Base-by-base conservation (phyloP, 352 stramenopile genomes). In the Globisporangium carolinianum region DNA sequence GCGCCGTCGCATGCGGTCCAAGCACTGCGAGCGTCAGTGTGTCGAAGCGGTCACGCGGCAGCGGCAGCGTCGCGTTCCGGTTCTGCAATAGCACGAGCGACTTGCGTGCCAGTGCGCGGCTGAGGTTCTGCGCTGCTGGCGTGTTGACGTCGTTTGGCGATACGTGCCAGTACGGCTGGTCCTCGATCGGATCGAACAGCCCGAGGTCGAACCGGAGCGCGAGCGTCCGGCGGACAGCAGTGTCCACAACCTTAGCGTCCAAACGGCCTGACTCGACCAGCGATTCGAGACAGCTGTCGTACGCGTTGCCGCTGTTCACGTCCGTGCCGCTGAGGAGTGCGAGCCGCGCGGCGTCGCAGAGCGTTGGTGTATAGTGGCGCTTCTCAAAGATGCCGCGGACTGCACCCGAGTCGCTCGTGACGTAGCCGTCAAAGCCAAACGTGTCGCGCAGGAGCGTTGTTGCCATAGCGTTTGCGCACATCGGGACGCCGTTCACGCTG, bases 71-170 rank as follows among this genome's bases (percentile, higher is more conserved):
- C 5, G 74, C 61, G 6, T 75, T 66, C 5, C 79, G 60, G 68
- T 98, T 98, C 68, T 98, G 94, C 11, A 98, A 71, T 12, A 98
- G 68, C 17, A 98, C 87, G n/a, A 98, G 76, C 43, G 79, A 96
- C 65, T 97, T 88, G 17, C 71, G 67, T n/a, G 85, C 80, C 32
- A 90, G 71, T 3, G 93, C 69, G 5, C 92, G 58, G 52, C 86
- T 89, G 24, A 97, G 56, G 38, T 72, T 47, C 38, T 82, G 77
- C 41, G 89, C 74, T 48, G 58, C 67, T 0, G 67, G 60, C 47
- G 79, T 94, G 66, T 90, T 83, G 7, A 97, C 76, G 42, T 90
- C 81, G 8, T 66, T 83, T 0, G 83, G 72, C 12, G 71, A 24
- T 9, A 94, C 76, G 43, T 92, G 66, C 68, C 78, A 85, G 60